Percentiles rank a stretch among this genome's conserved stretches.
phyloP scores from a whole-genome alignment of 768 basidiomycete genomes.

The Asterophora lycoperdoides region DNA sequence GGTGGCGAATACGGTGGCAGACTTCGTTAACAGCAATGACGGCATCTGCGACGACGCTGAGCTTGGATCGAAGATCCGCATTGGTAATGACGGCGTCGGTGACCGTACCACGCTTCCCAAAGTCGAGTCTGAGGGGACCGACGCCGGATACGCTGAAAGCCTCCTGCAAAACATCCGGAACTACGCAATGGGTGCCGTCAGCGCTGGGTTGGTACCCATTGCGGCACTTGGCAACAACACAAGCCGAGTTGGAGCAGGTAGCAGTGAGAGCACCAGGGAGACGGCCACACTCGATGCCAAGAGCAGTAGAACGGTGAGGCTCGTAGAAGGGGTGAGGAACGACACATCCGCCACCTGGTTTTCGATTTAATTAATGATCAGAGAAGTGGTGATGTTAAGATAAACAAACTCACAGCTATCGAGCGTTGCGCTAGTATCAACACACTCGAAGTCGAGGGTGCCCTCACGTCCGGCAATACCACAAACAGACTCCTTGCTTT shows the following conservation, averaged over 20 bases:
- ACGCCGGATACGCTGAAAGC: no score
- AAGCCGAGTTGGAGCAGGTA: constrained; percentile 6
- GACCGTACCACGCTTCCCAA: neutral
- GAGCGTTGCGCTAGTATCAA: constrained; percentile 9
- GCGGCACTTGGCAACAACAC: constrained; percentile 11
- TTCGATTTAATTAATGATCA: neutral
- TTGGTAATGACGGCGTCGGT: neutral
- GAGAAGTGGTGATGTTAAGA: neutral
- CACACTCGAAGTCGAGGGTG: constrained; percentile 15
- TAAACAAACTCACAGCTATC: constrained; percentile 14
- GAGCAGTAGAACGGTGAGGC: constrained; percentile 20
- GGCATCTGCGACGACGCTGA: neutral
- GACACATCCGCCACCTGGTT: constrained; percentile 15
- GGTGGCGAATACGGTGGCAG: neutral
- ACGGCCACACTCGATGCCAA: constrained; percentile 19
- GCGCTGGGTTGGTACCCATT: constrained; percentile 3
- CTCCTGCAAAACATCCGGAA: constrained; percentile 4
- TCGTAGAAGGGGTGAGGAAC: constrained; percentile 13
- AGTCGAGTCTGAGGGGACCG: no score
- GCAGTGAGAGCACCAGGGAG: constrained; percentile 7
- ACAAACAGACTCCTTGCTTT: constrained; percentile 12
- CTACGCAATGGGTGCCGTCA: constrained; percentile 8
- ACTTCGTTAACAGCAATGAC: neutral
- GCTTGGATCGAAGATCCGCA: neutral
- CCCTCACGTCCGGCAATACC: constrained; percentile 14